phyloP scores from a whole-genome alignment of 2,329 filamentous ascomycete genomes.

The Lasiodiplodia sp. region DNA sequence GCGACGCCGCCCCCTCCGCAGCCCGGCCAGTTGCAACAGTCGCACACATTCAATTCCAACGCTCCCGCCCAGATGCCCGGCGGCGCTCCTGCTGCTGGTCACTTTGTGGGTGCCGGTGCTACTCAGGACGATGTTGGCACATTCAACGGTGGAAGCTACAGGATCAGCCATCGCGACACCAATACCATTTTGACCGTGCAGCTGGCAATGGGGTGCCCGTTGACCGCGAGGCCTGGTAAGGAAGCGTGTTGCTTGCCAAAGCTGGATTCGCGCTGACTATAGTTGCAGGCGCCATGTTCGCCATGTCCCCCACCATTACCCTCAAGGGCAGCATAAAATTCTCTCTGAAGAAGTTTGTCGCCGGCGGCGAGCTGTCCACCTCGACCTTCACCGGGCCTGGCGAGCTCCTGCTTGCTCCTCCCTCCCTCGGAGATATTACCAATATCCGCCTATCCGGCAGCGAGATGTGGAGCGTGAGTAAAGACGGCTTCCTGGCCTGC shows the following conservation, averaged over 20 bases:
- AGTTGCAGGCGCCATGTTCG: conserved; percentile 79
- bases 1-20: conserved; percentile 18
- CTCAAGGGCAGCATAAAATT: conserved; percentile 86
- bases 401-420: conserved; percentile 84
- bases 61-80: conserved; percentile 40
- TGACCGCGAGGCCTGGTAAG: conserved; percentile 78
- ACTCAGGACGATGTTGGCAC: conserved; percentile 88
- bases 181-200: conserved; percentile 92
- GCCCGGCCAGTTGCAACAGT: conserved; percentile 17
- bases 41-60: conserved; percentile 40
- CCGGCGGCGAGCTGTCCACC: conserved; percentile 78
- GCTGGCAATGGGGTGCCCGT: conserved; percentile 84
- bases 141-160: conserved; percentile 94
- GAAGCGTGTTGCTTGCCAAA: background rate
- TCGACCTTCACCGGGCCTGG: conserved; percentile 89
- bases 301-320: conserved; percentile 88
- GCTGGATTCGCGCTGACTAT: background rate
- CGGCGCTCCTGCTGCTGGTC: conserved; percentile 54
- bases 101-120: conserved; percentile 70
- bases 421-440: conserved; percentile 83
- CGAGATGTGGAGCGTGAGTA: conserved; percentile 83
- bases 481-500: conserved; percentile 83
- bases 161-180: conserved; percentile 89
- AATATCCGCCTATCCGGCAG: conserved; percentile 75
- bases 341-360: conserved; percentile 87